Evolutionary conservation across 306 rosid genomes (phyloP).

Genomic region (Dalbergia cochinchinensis): DNA sequence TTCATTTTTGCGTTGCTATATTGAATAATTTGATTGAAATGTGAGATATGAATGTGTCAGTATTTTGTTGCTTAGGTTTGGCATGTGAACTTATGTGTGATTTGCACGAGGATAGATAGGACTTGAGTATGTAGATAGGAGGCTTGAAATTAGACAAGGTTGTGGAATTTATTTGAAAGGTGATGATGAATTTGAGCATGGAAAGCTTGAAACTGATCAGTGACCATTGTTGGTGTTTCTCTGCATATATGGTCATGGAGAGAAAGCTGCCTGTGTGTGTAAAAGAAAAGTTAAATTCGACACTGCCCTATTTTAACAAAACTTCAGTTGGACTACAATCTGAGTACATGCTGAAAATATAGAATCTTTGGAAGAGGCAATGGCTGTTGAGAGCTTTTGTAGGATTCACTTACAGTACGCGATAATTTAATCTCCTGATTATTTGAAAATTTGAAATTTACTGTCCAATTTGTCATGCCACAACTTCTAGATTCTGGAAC

Average conservation of each 20-base stretch:
- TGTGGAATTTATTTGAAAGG: conserved; percentile 22
- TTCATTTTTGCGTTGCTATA: conserved; percentile 19
- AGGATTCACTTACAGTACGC: background rate
- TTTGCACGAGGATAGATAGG: background rate
- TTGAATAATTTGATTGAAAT: conserved; percentile 19
- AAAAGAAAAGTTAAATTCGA: background rate
- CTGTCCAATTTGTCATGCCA: conserved; percentile 14
- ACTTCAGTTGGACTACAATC: background rate
- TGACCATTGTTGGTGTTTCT: background rate
- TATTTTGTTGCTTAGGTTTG: conserved; percentile 31
- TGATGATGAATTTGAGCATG: conserved; percentile 28
- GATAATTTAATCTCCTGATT: conserved; percentile 13
- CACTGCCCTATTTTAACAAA: conserved; percentile 1
- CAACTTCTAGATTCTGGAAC: background rate
- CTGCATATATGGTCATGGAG: background rate
- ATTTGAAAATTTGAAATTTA: conserved; percentile 19
- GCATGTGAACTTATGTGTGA: conserved; percentile 4
- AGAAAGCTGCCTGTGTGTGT: background rate
- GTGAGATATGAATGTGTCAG: background rate
- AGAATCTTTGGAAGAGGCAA: conserved; percentile 11
- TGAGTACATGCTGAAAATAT: conserved; percentile 15
- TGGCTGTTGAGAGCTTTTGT: background rate
- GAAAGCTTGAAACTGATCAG: background rate
- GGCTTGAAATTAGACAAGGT: background rate
- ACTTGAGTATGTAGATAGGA: background rate